Percentiles rank a stretch among this genome's conserved stretches.
phyloP scores from a whole-genome alignment of 2,329 filamentous ascomycete species.

The Microdochium paspali region DNA sequence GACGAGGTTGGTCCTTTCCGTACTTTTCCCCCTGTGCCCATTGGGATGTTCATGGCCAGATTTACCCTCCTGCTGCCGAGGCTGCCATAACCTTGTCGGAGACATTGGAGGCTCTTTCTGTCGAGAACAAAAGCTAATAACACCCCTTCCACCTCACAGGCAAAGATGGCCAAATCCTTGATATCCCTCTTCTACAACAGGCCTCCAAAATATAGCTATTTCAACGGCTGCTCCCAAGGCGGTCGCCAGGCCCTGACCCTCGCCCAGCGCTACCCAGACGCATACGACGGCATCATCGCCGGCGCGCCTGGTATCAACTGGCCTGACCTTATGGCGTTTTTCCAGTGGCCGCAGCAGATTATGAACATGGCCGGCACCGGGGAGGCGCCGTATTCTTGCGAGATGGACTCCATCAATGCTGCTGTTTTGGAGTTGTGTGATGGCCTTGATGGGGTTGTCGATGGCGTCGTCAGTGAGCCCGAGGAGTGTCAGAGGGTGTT shows the following conservation, averaged over 20 bases:
- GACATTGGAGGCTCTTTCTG: no score
- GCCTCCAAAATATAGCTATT: conserved; percentile 36
- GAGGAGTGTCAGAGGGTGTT: conserved; percentile 20
- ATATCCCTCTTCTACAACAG: conserved; percentile 27
- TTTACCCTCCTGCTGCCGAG: no score
- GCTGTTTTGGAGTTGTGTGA: conserved; percentile 33
- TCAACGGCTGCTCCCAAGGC: conserved; percentile 37
- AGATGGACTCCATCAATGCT: conserved; percentile 23
- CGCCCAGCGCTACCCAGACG: conserved; percentile 38
- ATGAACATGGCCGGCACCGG: conserved; percentile 12
- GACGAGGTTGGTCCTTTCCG: conserved; percentile 12
- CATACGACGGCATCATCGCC: conserved; percentile 44
- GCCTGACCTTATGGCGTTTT: conserved; percentile 17
- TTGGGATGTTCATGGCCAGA: no score
- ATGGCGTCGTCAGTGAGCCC: conserved; percentile 31
- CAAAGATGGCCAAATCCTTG: conserved; percentile 32
- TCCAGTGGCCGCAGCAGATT: conserved; percentile 21
- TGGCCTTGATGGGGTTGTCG: conserved; percentile 28
- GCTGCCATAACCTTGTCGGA: no score
- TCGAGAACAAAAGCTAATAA: no score
- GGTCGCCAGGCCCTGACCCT: conserved; percentile 45
- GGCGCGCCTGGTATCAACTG: conserved; percentile 29
- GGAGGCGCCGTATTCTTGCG: conserved; percentile 22
- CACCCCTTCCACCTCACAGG: conserved; percentile 10
- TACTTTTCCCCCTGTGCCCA: not conserved